Base-by-base conservation (phyloP, 108 stramenopile genomes). In the Asterionellopsis glacialis region DNA sequence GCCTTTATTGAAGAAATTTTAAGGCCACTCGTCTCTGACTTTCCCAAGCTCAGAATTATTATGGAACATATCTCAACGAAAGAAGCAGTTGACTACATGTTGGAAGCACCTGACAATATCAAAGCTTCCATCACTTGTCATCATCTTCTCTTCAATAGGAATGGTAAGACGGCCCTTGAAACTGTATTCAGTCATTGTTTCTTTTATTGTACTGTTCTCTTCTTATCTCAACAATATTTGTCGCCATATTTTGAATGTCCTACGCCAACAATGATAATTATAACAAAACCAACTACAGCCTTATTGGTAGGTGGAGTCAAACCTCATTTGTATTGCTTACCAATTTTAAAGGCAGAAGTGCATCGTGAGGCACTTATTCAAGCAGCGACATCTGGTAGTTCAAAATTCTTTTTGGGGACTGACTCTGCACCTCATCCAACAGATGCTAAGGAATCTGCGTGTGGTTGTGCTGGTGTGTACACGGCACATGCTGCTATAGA, bases 311-410 rank as follows among this genome's bases (percentile, higher is more conserved):
- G 98, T 14, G 98, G 97, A 1, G 76, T 99, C 57, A 83, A 85
- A 47, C 99, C 99, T 0, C 99, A 99, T 66, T 86, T 96, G 71
- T 99, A 98, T 75, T 99, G 99, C 65, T 75, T 99, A 9, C 99
- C 99, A 45, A 94, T 99, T 56, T 80, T 99, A 52, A 99, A 99
- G 85, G 85, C 87, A 28, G 99, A 99, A 82, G 48, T 66, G 0
- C 96, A 99, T 73, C 94, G 99, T 9, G 65, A 70, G 64, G 96
- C 97, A 19, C 76, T 99, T 28, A 58, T 98, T 2, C 44, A 73
- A 9, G 99, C 97, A 0, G 96, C 93, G 5, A 92, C 95, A 0
- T 87, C 88, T 23, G 97, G 97, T 16, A 75, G 51, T 51, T 60
- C 77, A 59, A 96, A 97, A 72, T 98, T 98, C 83, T 98, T 99